Evolutionary conservation across 2,329 filamentous ascomycete species (phyloP).

Genomic region (Trichoderma sp.): DNA sequence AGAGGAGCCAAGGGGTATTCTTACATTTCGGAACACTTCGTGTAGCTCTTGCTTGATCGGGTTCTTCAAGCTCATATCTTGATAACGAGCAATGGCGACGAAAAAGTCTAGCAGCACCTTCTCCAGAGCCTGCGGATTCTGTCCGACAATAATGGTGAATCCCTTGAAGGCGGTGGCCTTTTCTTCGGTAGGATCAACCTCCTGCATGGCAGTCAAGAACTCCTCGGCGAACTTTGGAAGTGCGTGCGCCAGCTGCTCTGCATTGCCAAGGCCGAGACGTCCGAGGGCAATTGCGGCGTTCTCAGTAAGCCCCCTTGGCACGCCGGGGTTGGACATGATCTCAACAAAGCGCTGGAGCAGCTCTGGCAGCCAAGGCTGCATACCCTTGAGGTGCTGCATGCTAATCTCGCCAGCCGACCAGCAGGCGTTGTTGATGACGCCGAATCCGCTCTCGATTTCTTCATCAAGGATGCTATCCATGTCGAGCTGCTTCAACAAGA

Average conservation of each 20-base stretch:
- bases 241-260: slow-evolving; percentile 72
- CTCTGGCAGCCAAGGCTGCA: slow-evolving; percentile 73
- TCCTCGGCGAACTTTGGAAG: slow-evolving; percentile 76
- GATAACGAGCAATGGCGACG: slow-evolving; percentile 74
- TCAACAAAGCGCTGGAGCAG: slow-evolving; percentile 73
- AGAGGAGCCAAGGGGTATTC: slow-evolving; percentile 26
- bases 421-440: slow-evolving; percentile 96
- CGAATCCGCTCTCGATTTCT: slow-evolving; percentile 79
- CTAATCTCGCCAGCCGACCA: slow-evolving; percentile 95
- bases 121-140: slow-evolving; percentile 91
- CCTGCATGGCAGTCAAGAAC: slow-evolving; percentile 77
- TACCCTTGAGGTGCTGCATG: slow-evolving; percentile 69
- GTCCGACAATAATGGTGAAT: slow-evolving; percentile 78
- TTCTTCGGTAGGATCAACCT: slow-evolving; percentile 84
- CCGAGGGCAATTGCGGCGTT: slow-evolving; percentile 94
- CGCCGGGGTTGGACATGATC: slow-evolving; percentile 80
- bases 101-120: slow-evolving; percentile 80
- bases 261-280: slow-evolving; percentile 75
- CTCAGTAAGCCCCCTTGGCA: slow-evolving; percentile 83
- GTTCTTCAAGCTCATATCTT: slow-evolving; percentile 58
- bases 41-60: slow-evolving; percentile 64
- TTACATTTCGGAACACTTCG: slow-evolving; percentile 72
- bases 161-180: slow-evolving; percentile 92
- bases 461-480: slow-evolving; percentile 73
- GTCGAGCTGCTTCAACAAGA: slow-evolving; percentile 84